phyloP scores from a whole-genome alignment of 2,329 filamentous ascomycete species.

The Colletotrichum somersetense region DNA sequence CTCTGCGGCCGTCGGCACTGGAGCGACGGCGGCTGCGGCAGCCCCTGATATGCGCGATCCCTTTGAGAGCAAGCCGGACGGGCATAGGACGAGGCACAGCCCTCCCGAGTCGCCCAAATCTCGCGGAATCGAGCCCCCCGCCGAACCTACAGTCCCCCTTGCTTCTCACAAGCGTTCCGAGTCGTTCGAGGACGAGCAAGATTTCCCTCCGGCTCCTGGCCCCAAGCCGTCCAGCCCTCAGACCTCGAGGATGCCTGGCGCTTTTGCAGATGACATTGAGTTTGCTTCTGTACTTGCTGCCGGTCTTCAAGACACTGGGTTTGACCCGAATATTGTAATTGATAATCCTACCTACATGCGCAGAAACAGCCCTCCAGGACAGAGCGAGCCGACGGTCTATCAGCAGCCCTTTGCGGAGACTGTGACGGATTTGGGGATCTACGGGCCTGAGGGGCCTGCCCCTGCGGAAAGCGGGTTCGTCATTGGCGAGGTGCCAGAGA shows the following conservation, averaged over 20 bases:
- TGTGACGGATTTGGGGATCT: slow-evolving; percentile 56
- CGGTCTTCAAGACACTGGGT: slow-evolving; percentile 76
- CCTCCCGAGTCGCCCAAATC: slow-evolving; percentile 43
- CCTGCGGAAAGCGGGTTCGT: slow-evolving; percentile 57
- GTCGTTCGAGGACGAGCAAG: slow-evolving; percentile 56
- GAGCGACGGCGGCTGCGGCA: slow-evolving; percentile 51
- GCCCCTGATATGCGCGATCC: slow-evolving; percentile 45
- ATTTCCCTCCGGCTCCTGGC: slow-evolving; percentile 65
- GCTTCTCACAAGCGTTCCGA: slow-evolving; percentile 35
- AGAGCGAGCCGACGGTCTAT: slow-evolving; percentile 64
- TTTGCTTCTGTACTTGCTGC: slow-evolving; percentile 79
- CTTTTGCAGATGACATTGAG: slow-evolving; percentile 75
- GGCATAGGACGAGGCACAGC: slow-evolving; percentile 36
- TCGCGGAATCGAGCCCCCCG: slow-evolving; percentile 38
- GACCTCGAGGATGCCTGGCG: slow-evolving; percentile 69
- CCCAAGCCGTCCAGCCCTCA: slow-evolving; percentile 67
- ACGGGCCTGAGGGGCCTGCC: slow-evolving; percentile 48
- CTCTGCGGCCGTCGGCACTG: slow-evolving; percentile 62
- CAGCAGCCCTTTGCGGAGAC: slow-evolving; percentile 63
- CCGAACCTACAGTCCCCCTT: slow-evolving; percentile 1
- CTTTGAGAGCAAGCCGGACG: slow-evolving; percentile 38
- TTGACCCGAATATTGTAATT: slow-evolving; percentile 78
- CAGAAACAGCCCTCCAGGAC: slow-evolving; percentile 73
- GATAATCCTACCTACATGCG: slow-evolving; percentile 73
- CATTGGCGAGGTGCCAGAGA: slow-evolving; percentile 61